Percentiles rank a stretch among this genome's conserved stretches.
These are phyloP conservation scores for Mycena venus DNA, from an alignment of 768 basidiomycete genomes.

Conservation along the genomic window DNA sequence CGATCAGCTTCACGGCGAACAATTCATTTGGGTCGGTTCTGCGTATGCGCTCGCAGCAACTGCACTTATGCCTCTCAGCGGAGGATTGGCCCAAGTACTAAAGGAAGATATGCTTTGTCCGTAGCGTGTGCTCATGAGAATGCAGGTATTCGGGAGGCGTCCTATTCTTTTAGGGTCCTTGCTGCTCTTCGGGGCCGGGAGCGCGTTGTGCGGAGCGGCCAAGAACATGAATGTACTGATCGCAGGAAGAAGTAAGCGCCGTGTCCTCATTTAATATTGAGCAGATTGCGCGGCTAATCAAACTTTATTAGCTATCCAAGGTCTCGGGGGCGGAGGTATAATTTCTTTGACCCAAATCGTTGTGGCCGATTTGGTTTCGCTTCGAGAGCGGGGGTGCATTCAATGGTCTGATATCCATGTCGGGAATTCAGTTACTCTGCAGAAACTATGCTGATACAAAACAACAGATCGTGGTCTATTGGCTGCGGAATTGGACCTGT, in stretches of 20 bases:
- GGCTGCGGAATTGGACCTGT: too few species aligned
- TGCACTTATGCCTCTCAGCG: constrained; percentile 47
- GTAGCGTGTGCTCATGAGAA: background rate
- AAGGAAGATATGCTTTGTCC: background rate
- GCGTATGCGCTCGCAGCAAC: constrained; percentile 44
- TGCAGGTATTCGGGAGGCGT: constrained; percentile 54
- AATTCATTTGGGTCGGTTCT: constrained; percentile 43
- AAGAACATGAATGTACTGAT: constrained; percentile 57
- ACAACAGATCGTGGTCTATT: too few species aligned
- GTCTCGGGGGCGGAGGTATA: constrained; percentile 50
- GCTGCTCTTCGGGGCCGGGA: constrained; percentile 55
- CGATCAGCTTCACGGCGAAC: constrained; percentile 40
- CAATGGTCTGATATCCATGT: constrained; percentile 53
- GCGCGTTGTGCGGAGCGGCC: constrained; percentile 57
- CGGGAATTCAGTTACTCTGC: too few species aligned
- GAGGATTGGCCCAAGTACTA: constrained; percentile 48
- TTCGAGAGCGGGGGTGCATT: constrained; percentile 59
- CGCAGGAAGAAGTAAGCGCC: constrained; percentile 52
- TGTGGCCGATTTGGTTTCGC: constrained; percentile 50
- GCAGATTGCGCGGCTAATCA: too few species aligned
- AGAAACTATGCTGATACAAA: too few species aligned
- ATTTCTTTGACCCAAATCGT: constrained; percentile 55
- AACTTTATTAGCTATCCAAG: constrained; percentile 48
- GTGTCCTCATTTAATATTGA: too few species aligned
- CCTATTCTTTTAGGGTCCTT: constrained; percentile 47